Evolutionary conservation across 1,284 basidiomycete genomes (phyloP).

Genomic region (Lentinula novae-zelandiae): DNA sequence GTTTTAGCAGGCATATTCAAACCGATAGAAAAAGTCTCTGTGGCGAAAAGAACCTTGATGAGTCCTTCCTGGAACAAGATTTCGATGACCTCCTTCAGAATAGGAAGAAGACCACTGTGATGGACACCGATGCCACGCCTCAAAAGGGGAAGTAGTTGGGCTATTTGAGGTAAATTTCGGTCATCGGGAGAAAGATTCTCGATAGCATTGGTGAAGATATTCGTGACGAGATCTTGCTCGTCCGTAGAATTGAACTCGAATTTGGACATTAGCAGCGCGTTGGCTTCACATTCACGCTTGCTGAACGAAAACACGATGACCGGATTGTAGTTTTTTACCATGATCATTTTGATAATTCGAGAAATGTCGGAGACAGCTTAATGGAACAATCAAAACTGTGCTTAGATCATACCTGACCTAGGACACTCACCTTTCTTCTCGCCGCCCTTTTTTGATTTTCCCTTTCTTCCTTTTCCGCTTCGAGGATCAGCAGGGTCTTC

Average conservation of each 20-base stretch:
- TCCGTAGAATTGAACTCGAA: constrained; percentile 95
- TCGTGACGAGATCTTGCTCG: constrained; percentile 86
- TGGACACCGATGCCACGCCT: constrained; percentile 98
- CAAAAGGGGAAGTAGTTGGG: constrained; percentile 89
- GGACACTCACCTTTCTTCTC: constrained; percentile 74
- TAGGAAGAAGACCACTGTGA: constrained; percentile 95
- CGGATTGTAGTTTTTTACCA: constrained; percentile 97
- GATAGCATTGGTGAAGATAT: constrained; percentile 95
- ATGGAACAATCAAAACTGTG: constrained; percentile 12
- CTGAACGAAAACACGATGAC: constrained; percentile 99
- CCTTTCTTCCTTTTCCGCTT: constrained; percentile 81
- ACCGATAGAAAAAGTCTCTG: constrained; percentile 99
- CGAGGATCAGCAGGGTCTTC: constrained; percentile 90
- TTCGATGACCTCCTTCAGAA: constrained; percentile 99
- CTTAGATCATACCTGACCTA: not conserved
- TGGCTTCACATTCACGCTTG: constrained; percentile 95
- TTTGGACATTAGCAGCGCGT: constrained; percentile 91
- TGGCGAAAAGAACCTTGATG: constrained; percentile 98
- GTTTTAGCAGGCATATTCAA: constrained; percentile 99
- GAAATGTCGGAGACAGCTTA: constrained; percentile 91
- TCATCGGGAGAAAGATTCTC: constrained; percentile 88
- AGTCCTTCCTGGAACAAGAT: constrained; percentile 99
- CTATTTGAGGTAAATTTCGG: constrained; percentile 89
- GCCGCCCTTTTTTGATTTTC: constrained; percentile 89
- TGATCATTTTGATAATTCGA: constrained; percentile 99